Percentiles rank a stretch among this genome's conserved stretches.
phyloP scores from a whole-genome alignment of 179 eudicot species.

The Silene coronaria region DNA sequence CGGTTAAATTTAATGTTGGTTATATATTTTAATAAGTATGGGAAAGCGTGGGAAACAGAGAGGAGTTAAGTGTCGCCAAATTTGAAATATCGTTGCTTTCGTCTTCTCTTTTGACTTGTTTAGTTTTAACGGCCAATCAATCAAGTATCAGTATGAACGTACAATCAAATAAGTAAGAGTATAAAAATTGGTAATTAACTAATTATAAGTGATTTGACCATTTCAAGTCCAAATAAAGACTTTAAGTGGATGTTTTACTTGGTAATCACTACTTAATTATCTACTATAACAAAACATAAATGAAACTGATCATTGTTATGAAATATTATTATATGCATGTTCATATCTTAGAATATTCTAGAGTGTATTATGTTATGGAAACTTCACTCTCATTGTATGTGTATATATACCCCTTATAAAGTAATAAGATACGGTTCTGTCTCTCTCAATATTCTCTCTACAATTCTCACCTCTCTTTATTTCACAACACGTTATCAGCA shows the following conservation, averaged over 20 bases:
- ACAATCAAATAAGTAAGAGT: neutral
- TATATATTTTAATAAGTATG: neutral
- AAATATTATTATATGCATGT: neutral
- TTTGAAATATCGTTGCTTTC: constrained; percentile 26
- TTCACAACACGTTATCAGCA: too few relatives aligned
- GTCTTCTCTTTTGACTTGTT: neutral
- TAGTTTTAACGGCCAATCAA: constrained; percentile 18
- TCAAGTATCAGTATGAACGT: neutral
- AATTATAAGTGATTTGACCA: constrained; percentile 3
- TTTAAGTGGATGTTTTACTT: neutral
- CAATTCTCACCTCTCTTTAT: too few relatives aligned
- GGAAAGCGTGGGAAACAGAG: constrained; percentile 20
- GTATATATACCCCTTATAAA: too few relatives aligned
- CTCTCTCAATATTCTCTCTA: too few relatives aligned
- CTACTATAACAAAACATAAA: neutral
- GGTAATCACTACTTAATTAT: neutral
- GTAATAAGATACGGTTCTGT: too few relatives aligned
- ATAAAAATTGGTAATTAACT: neutral
- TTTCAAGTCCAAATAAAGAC: neutral
- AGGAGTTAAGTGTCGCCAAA: constrained; percentile 21
- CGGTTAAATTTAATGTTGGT: neutral
- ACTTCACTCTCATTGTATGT: too few relatives aligned
- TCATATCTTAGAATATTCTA: too few relatives aligned
- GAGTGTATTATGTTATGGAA: too few relatives aligned
- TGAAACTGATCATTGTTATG: too few relatives aligned